Evolutionary conservation across 2,329 filamentous ascomycete species (phyloP).

Genomic region (Fusarium veterinarium): DNA sequence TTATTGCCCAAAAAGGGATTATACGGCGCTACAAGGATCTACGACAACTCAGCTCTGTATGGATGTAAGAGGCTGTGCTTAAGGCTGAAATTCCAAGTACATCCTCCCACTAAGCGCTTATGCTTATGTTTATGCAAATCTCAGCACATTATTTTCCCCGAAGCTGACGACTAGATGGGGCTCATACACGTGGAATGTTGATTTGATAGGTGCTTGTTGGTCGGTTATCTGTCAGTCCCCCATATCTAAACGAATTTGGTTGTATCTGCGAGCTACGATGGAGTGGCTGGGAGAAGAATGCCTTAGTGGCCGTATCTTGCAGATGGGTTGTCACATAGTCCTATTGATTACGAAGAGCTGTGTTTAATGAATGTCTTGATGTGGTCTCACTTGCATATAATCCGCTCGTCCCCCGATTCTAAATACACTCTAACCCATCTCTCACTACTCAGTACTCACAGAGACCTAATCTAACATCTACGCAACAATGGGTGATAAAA

Average conservation of each 20-base stretch:
- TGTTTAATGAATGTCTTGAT: background rate
- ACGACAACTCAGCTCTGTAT: background rate
- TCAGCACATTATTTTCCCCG: background rate
- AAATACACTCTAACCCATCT: background rate
- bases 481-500: slow-evolving; percentile 7
- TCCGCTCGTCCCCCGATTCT: background rate
- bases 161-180: background rate
- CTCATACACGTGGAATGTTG: background rate
- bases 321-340: background rate
- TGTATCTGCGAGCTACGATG: background rate
- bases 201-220: background rate
- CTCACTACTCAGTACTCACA: background rate
- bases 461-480: background rate
- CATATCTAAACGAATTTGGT: background rate
- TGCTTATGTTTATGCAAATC: background rate
- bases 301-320: background rate
- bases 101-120: background rate
- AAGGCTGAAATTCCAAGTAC: slow-evolving; percentile 3
- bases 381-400: slow-evolving; percentile 6
- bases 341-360: background rate
- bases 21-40: background rate
- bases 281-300: background rate
- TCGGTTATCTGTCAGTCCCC: background rate
- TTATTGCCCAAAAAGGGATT: background rate
- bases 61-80: slow-evolving; percentile 11